These are phyloP conservation scores for Pyrenochaeta sp. DNA, from an alignment of 2,329 filamentous ascomycete species.

Conservation along the genomic window DNA sequence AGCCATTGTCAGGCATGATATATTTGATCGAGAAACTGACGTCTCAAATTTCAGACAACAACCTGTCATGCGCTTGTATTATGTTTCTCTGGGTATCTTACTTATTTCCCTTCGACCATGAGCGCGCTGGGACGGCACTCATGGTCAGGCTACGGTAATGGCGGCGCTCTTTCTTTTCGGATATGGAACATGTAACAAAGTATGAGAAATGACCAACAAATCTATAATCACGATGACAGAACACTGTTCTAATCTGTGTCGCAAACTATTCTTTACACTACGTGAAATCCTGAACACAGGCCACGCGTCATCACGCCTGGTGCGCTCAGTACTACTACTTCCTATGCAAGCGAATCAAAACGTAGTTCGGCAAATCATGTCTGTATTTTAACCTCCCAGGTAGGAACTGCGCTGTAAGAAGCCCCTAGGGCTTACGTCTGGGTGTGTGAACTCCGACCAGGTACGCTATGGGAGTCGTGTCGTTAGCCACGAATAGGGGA, in stretches of 20 bases:
- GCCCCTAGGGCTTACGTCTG: no score
- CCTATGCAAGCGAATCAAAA: no score
- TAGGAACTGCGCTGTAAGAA: no score
- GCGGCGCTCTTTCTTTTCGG: constrained; percentile 11
- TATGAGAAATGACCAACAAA: constrained; percentile 20
- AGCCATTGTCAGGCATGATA: constrained; percentile 16
- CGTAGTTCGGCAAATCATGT: no score
- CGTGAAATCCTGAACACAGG: no score
- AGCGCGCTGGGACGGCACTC: constrained; percentile 22
- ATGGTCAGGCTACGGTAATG: constrained; percentile 16
- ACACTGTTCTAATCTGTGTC: not conserved
- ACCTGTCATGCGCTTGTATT: constrained; percentile 33
- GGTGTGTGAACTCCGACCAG: no score
- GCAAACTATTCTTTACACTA: no score
- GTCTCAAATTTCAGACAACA: constrained; percentile 18
- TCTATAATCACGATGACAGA: not conserved
- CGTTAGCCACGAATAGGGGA: not conserved
- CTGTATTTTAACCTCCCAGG: no score
- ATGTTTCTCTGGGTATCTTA: constrained; percentile 24
- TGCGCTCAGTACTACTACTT: no score
- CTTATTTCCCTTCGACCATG: constrained; percentile 13
- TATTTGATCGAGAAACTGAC: constrained; percentile 17
- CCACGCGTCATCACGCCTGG: no score
- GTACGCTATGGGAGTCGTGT: not conserved
- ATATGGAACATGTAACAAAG: constrained; percentile 24